Evolutionary conservation across 2,329 filamentous ascomycete species (phyloP).

Genomic region (Hirsutella minnesotensis): DNA sequence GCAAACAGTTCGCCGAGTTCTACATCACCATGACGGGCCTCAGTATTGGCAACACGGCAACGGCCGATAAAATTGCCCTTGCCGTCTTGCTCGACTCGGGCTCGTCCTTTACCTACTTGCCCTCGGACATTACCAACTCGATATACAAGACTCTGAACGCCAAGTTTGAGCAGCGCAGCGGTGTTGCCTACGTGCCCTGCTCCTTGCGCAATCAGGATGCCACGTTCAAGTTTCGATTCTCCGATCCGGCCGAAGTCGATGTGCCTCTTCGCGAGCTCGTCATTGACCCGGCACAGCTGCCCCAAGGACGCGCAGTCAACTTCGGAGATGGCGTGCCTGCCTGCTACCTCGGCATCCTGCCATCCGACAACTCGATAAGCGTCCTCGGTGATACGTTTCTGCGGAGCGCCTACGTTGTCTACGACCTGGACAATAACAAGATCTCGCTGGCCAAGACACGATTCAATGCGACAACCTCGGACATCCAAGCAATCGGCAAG

Average conservation of each 20-base stretch:
- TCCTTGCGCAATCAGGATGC: conserved; percentile 28
- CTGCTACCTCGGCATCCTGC: conserved; percentile 58
- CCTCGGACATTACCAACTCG: conserved; percentile 36
- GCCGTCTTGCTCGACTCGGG: conserved; percentile 62
- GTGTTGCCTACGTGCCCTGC: conserved; percentile 51
- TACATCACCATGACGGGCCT: conserved; percentile 57
- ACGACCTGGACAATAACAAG: conserved; percentile 60
- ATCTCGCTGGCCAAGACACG: conserved; percentile 58
- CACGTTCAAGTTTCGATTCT: conserved; percentile 41
- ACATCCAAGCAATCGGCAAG: conserved; percentile 42
- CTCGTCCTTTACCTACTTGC: conserved; percentile 56
- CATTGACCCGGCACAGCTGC: conserved; percentile 33
- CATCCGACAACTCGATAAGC: conserved; percentile 40
- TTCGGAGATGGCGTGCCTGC: conserved; percentile 42
- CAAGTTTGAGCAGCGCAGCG: conserved; percentile 38
- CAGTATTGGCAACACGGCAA: conserved; percentile 23
- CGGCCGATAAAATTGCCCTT: conserved; percentile 38
- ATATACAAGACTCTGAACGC: conserved; percentile 50
- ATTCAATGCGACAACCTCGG: conserved; percentile 37
- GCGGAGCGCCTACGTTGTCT: conserved; percentile 64
- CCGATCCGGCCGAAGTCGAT: conserved; percentile 33
- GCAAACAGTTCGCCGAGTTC: conserved; percentile 47
- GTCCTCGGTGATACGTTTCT: conserved; percentile 67
- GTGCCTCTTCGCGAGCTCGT: conserved; percentile 50
- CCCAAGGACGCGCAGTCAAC: conserved; percentile 30